Percentiles rank a stretch among this genome's conserved stretches.
phyloP scores from a whole-genome alignment of 257 asterid species.

The Solanum chmielewskii region DNA sequence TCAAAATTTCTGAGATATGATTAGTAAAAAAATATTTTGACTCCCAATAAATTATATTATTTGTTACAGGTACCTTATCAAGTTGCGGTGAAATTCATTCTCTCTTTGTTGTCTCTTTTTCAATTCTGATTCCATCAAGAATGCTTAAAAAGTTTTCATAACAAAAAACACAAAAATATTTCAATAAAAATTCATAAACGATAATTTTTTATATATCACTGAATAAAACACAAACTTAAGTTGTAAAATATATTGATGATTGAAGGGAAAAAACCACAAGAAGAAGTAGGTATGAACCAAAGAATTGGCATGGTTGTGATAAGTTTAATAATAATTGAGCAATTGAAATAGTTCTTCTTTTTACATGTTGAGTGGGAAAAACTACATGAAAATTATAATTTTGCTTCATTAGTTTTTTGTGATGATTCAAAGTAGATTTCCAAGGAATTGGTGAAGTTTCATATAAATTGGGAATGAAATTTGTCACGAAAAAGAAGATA shows the following conservation, averaged over 20 bases:
- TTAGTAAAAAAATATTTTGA: too few relatives aligned
- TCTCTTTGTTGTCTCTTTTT: not conserved
- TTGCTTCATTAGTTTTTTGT: too few relatives aligned
- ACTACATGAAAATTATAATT: not conserved
- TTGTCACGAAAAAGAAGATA: not conserved
- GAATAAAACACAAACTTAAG: too few relatives aligned
- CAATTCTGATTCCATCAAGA: too few relatives aligned
- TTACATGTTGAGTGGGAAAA: not conserved
- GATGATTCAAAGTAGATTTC: not conserved
- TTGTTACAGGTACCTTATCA: not conserved
- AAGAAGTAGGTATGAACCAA: too few relatives aligned
- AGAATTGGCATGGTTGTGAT: not conserved
- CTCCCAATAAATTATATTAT: not conserved
- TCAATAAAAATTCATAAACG: too few relatives aligned
- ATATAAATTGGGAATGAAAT: not conserved
- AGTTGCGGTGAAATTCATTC: not conserved
- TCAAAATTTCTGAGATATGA: not conserved
- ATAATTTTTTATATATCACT: too few relatives aligned
- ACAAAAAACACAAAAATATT: too few relatives aligned
- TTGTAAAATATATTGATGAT: too few relatives aligned
- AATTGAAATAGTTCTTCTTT: not conserved
- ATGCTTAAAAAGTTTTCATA: too few relatives aligned
- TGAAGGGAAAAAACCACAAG: too few relatives aligned
- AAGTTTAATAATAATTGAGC: not conserved
- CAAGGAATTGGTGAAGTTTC: not conserved